Percentiles rank a stretch among this genome's conserved stretches.
Conservation (phyloP, 495 filamentous ascomycete genomes). For the Talaromyces wortmannii region DNA sequence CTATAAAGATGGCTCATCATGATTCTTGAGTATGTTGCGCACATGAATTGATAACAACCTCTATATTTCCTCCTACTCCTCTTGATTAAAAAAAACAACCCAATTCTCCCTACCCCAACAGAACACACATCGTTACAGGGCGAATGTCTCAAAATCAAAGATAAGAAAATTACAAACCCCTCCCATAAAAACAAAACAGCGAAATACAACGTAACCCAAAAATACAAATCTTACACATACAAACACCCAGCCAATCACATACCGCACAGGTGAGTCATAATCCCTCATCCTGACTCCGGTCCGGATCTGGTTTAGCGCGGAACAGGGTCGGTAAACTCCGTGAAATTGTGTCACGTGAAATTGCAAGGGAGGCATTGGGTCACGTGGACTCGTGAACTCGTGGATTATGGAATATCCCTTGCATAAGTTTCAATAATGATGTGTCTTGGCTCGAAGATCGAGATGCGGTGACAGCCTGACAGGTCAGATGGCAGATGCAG, state of each 20-base stretch:
- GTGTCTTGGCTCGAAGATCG: no score
- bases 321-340: neutral
- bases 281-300: slow-evolving; percentile 1
- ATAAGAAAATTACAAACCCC: neutral
- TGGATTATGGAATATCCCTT: no score
- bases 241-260: neutral
- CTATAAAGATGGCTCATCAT: no score
- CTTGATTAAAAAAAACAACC: neutral
- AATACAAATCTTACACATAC: slow-evolving; percentile 6
- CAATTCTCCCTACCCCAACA: neutral
- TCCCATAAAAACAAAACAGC: neutral
- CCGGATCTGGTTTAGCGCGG: neutral
- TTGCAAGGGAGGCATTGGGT: no score
- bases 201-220: neutral
- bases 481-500: no score
- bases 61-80: neutral
- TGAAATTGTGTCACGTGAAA: neutral
- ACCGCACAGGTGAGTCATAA: slow-evolving; percentile 3
- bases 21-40: no score
- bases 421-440: no score
- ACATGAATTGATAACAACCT: neutral
- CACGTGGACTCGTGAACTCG: no score
- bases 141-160: neutral
- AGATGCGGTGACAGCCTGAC: no score
- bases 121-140: neutral